Evolutionary conservation across 192 early-diverging fungal genomes (phyloP), one percentile per base, ranked within the genome.

Genomic region (Podochytrium sp.): DNA sequence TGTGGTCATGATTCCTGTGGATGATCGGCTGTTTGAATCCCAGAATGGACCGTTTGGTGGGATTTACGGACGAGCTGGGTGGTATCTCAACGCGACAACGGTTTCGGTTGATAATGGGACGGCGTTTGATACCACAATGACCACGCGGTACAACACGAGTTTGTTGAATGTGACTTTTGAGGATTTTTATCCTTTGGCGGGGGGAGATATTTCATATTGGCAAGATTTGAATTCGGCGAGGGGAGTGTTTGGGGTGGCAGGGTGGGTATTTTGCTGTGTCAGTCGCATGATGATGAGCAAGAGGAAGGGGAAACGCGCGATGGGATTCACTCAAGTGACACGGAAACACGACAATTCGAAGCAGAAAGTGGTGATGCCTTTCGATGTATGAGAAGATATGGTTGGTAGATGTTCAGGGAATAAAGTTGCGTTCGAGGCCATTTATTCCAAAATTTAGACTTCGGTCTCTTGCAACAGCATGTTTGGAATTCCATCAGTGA

Each of bases 401-500:
- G n/a, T n/a, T n/a, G n/a, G n/a, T n/a, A n/a, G n/a, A n/a, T n/a
- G n/a, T n/a, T n/a, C n/a, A n/a, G n/a, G n/a, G n/a, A n/a, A n/a
- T n/a, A n/a, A n/a, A n/a, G n/a, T n/a, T n/a, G n/a, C n/a, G n/a
- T n/a, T n/a, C n/a, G n/a, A n/a, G n/a, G n/a, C n/a, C n/a, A n/a
- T n/a, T n/a, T n/a, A n/a, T n/a, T n/a, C n/a, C n/a, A n/a, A n/a
- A n/a, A n/a, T 47, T 69, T 23, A 69, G n/a, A 69, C 66, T 40
- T 69, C 84, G 12, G 61, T 79, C 38, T 86, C 85, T 41, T 79
- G 77, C 35, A 86, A 56, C 18, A 86, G 72, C 85, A 86, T 86
- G 58, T 86, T 86, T 37, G 97, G 95, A 68, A 99, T 93, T 34
- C 95, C 95, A 75, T 97, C 92, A 52, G 88, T 92, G 78, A 99